phyloP scores from a whole-genome alignment of 1,284 basidiomycete species.

The Tremellales sp. region DNA sequence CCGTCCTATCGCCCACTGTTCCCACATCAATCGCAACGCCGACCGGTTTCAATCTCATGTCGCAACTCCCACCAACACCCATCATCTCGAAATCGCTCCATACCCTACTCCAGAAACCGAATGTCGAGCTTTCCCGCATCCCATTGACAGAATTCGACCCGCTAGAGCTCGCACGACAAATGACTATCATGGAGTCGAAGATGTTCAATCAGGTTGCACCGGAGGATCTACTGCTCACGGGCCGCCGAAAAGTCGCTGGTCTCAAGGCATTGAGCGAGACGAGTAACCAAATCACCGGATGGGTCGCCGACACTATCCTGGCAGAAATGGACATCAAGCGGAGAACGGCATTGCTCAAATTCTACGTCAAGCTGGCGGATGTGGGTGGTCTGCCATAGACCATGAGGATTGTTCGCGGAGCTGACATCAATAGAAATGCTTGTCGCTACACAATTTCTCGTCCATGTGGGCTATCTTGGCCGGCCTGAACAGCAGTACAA shows the following conservation, averaged over 20 bases:
- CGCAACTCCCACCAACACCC: slow-evolving; percentile 54
- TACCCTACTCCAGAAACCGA: slow-evolving; percentile 44
- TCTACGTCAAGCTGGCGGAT: slow-evolving; percentile 89
- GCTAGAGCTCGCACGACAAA: slow-evolving; percentile 84
- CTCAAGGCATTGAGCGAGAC: slow-evolving; percentile 85
- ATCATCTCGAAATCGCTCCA: slow-evolving; percentile 79
- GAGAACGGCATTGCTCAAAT: slow-evolving; percentile 76
- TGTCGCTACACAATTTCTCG: slow-evolving; percentile 86
- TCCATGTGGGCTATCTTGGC: slow-evolving; percentile 94
- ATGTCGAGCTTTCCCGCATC: slow-evolving; percentile 53
- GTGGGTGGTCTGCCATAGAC: slow-evolving; percentile 54
- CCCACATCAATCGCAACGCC: neutral
- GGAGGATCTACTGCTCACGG: slow-evolving; percentile 80
- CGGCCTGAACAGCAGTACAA: slow-evolving; percentile 89
- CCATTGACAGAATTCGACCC: slow-evolving; percentile 88
- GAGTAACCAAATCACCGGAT: slow-evolving; percentile 88
- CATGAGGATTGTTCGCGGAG: neutral
- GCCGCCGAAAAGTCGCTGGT: slow-evolving; percentile 64
- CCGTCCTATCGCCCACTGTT: neutral
- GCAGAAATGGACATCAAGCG: slow-evolving; percentile 79
- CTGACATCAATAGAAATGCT: slow-evolving; percentile 67
- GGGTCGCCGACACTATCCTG: slow-evolving; percentile 89
- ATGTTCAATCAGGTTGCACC: slow-evolving; percentile 85
- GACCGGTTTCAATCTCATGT: neutral
- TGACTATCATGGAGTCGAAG: slow-evolving; percentile 87